These are phyloP conservation scores for Starmerella geochares DNA, from an alignment of 805 yeast genomes.

Conservation along the genomic window DNA sequence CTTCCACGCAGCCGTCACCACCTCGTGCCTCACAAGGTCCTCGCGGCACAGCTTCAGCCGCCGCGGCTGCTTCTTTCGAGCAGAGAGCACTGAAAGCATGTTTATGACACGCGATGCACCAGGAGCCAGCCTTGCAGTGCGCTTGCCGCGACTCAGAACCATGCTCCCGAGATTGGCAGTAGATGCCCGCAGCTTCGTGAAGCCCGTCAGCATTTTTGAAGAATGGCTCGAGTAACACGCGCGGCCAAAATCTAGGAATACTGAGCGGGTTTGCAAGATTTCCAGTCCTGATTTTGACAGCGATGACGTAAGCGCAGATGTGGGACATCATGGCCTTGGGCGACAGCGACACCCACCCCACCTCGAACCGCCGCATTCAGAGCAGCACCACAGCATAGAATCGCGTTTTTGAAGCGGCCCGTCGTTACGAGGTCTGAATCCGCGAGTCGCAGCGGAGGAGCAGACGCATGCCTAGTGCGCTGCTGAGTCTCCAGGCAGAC, in stretches of 20 bases:
- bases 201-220: constrained; percentile 2
- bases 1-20: constrained; percentile 77
- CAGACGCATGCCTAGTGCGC: constrained; percentile 19
- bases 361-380: too few relatives aligned
- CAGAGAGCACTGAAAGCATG: constrained; percentile 73
- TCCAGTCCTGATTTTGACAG: background rate
- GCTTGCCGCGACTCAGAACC: constrained; percentile 34
- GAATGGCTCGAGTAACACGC: background rate
- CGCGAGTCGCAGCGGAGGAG: too few relatives aligned
- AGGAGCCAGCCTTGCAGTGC: constrained; percentile 41
- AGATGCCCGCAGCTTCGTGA: constrained; percentile 7
- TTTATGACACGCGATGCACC: constrained; percentile 41
- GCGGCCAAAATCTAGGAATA: background rate
- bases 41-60: constrained; percentile 64
- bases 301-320: background rate
- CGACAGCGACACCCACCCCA: too few relatives aligned
- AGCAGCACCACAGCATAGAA: too few relatives aligned
- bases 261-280: background rate
- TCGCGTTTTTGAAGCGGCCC: too few relatives aligned
- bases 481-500: constrained; percentile 13
- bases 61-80: constrained; percentile 79
- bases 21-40: constrained; percentile 74
- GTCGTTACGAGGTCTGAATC: too few relatives aligned
- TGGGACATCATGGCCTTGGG: too few relatives aligned
- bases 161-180: constrained; percentile 6